phyloP scores from a whole-genome alignment of 176 grass and related monocot species.

The Musa acuminata region DNA sequence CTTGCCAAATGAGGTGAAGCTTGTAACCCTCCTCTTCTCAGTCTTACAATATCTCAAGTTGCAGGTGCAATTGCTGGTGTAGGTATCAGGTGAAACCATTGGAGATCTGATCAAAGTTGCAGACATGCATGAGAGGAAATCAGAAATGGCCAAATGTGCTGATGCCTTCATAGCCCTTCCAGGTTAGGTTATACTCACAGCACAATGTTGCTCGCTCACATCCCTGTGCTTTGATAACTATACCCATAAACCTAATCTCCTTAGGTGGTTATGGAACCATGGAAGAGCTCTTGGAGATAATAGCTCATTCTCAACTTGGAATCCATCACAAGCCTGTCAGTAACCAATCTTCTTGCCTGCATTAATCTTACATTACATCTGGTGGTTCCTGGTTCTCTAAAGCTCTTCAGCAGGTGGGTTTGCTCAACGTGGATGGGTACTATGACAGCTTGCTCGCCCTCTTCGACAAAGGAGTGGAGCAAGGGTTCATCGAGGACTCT shows the following conservation, averaged over 20 bases:
- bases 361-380: conserved; percentile 8
- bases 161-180: conserved; percentile 69
- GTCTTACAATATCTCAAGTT: neutral
- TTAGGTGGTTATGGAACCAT: conserved; percentile 93
- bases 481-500: conserved; percentile 73
- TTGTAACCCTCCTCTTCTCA: neutral
- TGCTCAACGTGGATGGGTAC: conserved; percentile 93
- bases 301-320: conserved; percentile 83
- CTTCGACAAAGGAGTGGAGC: conserved; percentile 83
- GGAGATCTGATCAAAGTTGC: conserved; percentile 58
- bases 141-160: conserved; percentile 65
- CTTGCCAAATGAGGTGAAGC: conserved; percentile 56
- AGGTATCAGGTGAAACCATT: conserved; percentile 65
- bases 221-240: neutral
- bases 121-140: conserved; percentile 76
- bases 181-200: conserved; percentile 35
- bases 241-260: neutral
- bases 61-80: neutral
- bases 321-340: conserved; percentile 91
- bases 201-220: neutral
- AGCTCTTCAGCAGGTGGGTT: conserved; percentile 40
- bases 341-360: conserved; percentile 34
- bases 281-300: conserved; percentile 92
- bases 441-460: conserved; percentile 71
- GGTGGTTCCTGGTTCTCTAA: neutral